These are phyloP conservation scores for Thalassiosira exigua DNA, from an alignment of 352 stramenopile genomes.

Conservation along the genomic window DNA sequence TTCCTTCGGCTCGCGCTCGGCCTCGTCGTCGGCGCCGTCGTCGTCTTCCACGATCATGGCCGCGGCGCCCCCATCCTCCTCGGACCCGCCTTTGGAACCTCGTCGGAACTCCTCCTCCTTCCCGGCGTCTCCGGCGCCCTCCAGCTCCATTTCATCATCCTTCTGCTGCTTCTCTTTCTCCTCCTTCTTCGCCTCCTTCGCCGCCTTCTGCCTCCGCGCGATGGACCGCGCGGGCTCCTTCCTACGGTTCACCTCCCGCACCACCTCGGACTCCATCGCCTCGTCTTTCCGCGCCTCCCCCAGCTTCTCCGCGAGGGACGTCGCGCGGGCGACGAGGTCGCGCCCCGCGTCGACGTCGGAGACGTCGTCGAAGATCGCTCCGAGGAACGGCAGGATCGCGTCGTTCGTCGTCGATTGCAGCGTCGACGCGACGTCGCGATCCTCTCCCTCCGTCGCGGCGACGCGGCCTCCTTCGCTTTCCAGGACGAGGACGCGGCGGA, in stretches of 20 bases:
- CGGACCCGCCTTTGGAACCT: neutral
- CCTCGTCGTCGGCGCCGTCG: neutral
- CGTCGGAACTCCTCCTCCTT: constrained; percentile 23
- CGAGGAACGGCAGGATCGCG: constrained; percentile 26
- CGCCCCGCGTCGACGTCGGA: neutral
- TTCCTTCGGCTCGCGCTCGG: constrained; percentile 19
- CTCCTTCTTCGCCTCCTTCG: constrained; percentile 34
- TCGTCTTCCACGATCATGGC: constrained; percentile 32
- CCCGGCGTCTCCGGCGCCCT: constrained; percentile 8
- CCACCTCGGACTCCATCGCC: constrained; percentile 58
- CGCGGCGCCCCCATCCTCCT: constrained; percentile 3
- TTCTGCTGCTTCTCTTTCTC: constrained; percentile 15
- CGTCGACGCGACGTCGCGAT: constrained; percentile 2
- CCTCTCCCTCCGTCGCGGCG: constrained; percentile 1
- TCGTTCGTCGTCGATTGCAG: constrained; percentile 29
- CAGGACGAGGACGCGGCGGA: constrained; percentile 30
- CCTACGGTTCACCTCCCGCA: constrained; percentile 57
- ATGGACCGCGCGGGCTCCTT: constrained; percentile 72
- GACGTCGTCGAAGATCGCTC: neutral
- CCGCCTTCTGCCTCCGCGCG: constrained; percentile 66
- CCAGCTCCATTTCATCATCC: constrained; percentile 23
- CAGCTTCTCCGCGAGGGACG: constrained; percentile 23
- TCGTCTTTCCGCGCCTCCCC: constrained; percentile 53
- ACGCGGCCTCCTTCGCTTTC: neutral
- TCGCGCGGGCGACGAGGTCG: constrained; percentile 33